Base-by-base conservation (phyloP, 2,329 filamentous ascomycete species). In the Penicillium sp. region DNA sequence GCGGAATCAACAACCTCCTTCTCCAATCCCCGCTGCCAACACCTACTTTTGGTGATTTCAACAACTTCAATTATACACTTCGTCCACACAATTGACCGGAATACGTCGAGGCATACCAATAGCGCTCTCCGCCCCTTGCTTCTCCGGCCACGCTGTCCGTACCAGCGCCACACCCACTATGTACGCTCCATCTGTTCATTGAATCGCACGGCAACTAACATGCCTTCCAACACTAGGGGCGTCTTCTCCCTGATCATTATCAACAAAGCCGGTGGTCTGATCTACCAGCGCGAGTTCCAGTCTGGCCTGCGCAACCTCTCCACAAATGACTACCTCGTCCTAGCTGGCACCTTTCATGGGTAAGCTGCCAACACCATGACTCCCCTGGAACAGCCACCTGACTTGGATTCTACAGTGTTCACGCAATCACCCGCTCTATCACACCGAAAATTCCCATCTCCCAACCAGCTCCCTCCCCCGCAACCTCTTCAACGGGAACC, bases 341-440 rank as follows among this genome's bases (percentile, higher is more conserved):
- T 99, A 29, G 94, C 94, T 7, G 94, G 94, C 57, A 99, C 94
- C 53, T 99, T 99, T 76, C 94, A 99, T 73, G 94, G 91, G 90
- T 93, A 79, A 62, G 77, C 27, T 21, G 17, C 23, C 38, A 45
- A 49, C n/a, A 25, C 25, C 33, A 13, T 7, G 31, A 38, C 13
- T 31, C 19, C 29, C 49, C 23, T 21, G 12, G 17, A 43, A 21
- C 29, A 53, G 6, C 27, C 31, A 25, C 12, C 3, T 43, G 27
- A 39, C 52, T 13, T 25, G 31, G 23, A 36, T 62, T 62, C n/a
- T 21, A 31, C 60, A 83, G 84, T 61, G 85, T 88, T 70, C 86
- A 88, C 71, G 86, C 85, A 61, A 88, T 88, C 61, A 86, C 84
- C 3, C 79, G 81, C 61, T 79, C 80, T 45, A 79, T 85, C 47